Percentiles rank a stretch among this genome's conserved stretches.
These are phyloP conservation scores for Fusarium verticillioides DNA, from an alignment of 2,329 filamentous ascomycete species.

Conservation along the genomic window DNA sequence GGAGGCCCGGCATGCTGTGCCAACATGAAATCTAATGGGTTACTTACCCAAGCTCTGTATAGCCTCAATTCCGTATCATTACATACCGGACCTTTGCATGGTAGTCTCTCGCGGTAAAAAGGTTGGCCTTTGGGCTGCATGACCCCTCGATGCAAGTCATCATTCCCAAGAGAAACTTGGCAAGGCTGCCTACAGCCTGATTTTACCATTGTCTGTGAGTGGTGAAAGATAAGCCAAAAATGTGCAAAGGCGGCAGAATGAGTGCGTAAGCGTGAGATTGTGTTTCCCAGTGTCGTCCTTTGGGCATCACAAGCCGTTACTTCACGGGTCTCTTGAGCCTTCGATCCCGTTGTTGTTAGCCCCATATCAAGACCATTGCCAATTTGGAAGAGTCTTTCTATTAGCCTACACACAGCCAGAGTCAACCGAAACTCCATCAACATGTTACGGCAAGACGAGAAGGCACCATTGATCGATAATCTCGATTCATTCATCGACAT, in stretches of 20 bases:
- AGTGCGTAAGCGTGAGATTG: neutral
- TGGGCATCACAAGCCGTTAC: rapidly evolving
- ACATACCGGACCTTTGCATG: rapidly evolving
- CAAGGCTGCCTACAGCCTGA: neutral
- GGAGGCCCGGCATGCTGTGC: too few species aligned
- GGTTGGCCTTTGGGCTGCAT: too few species aligned
- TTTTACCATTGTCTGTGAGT: neutral
- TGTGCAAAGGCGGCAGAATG: rapidly evolving
- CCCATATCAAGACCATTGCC: neutral
- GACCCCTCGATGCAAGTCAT: neutral
- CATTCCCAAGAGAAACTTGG: too few species aligned
- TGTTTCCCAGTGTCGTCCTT: rapidly evolving
- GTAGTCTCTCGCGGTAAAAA: rapidly evolving
- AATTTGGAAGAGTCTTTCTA: too few species aligned
- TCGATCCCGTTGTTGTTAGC: neutral
- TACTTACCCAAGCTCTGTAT: neutral
- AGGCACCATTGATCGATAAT: rapidly evolving
- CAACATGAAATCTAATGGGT: rapidly evolving
- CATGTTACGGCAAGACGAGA: neutral
- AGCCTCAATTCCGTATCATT: neutral
- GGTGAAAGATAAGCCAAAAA: neutral
- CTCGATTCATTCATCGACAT: neutral
- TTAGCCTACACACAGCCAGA: rapidly evolving
- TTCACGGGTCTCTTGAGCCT: too few species aligned
- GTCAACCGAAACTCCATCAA: rapidly evolving